Percentiles rank a stretch among this genome's conserved stretches.
phyloP scores from a whole-genome alignment of 768 basidiomycete species.

The Boletales sp. region DNA sequence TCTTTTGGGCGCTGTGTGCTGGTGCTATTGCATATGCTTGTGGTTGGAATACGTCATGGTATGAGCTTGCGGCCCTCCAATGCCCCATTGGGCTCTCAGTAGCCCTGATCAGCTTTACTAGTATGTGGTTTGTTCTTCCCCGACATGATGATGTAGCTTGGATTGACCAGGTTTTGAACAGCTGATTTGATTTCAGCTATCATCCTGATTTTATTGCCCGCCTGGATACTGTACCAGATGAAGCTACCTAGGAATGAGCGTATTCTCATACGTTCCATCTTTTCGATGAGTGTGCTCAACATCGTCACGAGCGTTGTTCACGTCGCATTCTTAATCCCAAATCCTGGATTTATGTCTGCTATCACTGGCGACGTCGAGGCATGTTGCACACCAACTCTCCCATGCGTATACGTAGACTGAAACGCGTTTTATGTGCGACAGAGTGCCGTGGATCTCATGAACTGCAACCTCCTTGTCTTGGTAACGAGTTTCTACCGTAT shows the following conservation, averaged over 20 bases:
- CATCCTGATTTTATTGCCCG: slow-evolving; percentile 9
- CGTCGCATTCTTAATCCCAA: slow-evolving; percentile 10
- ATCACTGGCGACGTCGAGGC: slow-evolving; percentile 18
- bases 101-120: slow-evolving; percentile 3
- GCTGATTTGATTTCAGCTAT: slow-evolving; percentile 10
- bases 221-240: slow-evolving; percentile 4
- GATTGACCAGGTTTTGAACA: slow-evolving; percentile 1
- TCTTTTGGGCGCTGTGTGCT: slow-evolving; percentile 7
- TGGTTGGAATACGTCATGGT: slow-evolving; percentile 8
- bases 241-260: slow-evolving; percentile 7
- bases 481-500: slow-evolving; percentile 11
- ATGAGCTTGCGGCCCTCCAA: background rate
- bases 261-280: slow-evolving; percentile 7
- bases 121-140: background rate
- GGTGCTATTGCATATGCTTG: slow-evolving; percentile 11
- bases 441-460: slow-evolving; percentile 13
- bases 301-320: slow-evolving; percentile 11
- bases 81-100: slow-evolving; percentile 4
- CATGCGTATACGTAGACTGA: background rate
- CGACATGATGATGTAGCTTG: background rate
- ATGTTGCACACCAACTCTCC: background rate
- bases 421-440: slow-evolving; percentile 1
- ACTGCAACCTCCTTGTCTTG: slow-evolving; percentile 16
- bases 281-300: slow-evolving; percentile 11
- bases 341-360: slow-evolving; percentile 1